Evolutionary conservation across 495 filamentous ascomycete species (phyloP), one percentile per base, ranked within the genome.

Genomic region (Penicillium robsamsonii): DNA sequence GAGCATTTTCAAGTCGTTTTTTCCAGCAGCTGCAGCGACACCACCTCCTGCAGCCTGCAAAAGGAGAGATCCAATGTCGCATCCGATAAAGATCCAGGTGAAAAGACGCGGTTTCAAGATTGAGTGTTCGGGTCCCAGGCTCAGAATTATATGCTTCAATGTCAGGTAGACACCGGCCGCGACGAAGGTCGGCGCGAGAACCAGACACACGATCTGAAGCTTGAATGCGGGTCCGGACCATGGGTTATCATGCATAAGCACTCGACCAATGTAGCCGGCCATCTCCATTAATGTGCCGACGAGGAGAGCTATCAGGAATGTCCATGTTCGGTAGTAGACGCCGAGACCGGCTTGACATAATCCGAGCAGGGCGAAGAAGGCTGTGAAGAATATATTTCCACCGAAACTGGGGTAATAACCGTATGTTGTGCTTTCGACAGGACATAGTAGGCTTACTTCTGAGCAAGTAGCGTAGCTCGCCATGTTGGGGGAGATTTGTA

Each of bases 81-180:
- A 84, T 29, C 79, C 77, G 31, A 88, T 84, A 75, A 89, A 89
- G 62, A 83, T 77, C 76, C 79, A 85, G 35, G 86, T 87, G 69
- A 87, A 88, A 20, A 77, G 75, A 12, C 72, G 73, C 7, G 86
- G 82, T 13, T 74, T 77, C 10, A 88, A 59, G 53, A 72, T 75
- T 10, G 84, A 86, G 53, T 83, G 75, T 27, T 69, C 54, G 12
- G 81, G 71, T 56, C 79, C 79, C 38, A 88, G 69, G 30, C 74
- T 68, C 17, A 87, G 70, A 53, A 84, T 77, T 50, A 84, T 69
- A 63, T 87, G 83, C 64, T 88, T 88, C 35, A 88, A 79, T 2
- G 83, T 87, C 4, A 88, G 75, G 67, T 89, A 89, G 61, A 88
- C 76, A 50, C 81, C 81, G 11, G 84, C 82, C 40, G 85, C 81